Conservation (phyloP, 768 basidiomycete species). For the Lenzites betulinus region DNA sequence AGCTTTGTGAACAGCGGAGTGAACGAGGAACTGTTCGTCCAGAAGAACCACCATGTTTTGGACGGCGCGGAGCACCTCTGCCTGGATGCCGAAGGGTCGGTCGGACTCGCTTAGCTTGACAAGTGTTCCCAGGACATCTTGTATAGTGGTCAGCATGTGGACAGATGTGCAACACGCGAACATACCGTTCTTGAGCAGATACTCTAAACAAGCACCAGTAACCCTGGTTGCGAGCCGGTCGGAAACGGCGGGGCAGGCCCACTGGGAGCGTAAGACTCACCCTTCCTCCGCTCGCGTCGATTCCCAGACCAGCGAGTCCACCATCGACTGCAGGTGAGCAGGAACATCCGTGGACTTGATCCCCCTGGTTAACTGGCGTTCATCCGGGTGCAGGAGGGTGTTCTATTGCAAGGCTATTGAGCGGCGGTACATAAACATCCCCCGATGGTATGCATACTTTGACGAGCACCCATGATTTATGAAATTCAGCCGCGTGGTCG, state of each 20-base stretch:
- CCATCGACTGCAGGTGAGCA: constrained; percentile 71
- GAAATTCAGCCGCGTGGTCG: constrained; percentile 75
- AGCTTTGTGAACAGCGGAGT: constrained; percentile 87
- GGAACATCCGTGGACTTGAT: constrained; percentile 85
- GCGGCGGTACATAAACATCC: constrained; percentile 1
- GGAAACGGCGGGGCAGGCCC: neutral
- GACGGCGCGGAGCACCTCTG: constrained; percentile 82
- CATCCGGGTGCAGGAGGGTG: constrained; percentile 85
- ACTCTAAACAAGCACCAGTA: constrained; percentile 89
- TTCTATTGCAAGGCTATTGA: constrained; percentile 46
- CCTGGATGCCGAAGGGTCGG: constrained; percentile 87
- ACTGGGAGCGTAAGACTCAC: constrained; percentile 47
- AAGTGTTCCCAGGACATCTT: constrained; percentile 82
- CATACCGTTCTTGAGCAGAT: constrained; percentile 84
- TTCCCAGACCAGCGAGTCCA: constrained; percentile 85
- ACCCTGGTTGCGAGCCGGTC: constrained; percentile 40
- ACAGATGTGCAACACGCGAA: neutral
- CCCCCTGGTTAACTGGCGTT: constrained; percentile 81
- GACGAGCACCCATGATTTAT: constrained; percentile 72
- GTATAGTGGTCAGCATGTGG: neutral
- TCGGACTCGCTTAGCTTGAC: constrained; percentile 86
- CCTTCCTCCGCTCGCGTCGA: constrained; percentile 84
- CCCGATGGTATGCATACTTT: constrained; percentile 48
- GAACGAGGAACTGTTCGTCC: constrained; percentile 92
- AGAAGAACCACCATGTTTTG: constrained; percentile 91